A percentile compares a stretch with the other conserved stretches of the same genome.
Evolutionary conservation across 495 filamentous ascomycete species (phyloP).

Genomic region (Aspergillus steynii): DNA sequence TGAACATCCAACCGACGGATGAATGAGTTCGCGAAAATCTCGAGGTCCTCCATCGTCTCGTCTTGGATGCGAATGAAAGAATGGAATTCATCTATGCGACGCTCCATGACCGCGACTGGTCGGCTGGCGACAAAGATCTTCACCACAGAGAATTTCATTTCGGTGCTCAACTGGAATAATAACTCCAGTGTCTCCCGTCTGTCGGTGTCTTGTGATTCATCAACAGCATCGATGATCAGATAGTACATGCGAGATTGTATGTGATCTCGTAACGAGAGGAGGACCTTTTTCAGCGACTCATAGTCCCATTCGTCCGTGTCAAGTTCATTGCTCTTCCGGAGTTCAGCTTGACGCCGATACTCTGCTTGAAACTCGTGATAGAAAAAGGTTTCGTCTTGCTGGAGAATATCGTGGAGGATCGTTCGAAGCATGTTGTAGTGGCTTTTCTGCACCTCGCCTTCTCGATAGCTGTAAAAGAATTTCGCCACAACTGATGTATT

Average conservation of each 20-base stretch:
- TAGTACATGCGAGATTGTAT: background rate
- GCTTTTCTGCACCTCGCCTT: constrained; percentile 11
- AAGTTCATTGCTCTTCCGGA: background rate
- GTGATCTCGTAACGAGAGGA: constrained; percentile 3
- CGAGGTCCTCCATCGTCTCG: constrained; percentile 10
- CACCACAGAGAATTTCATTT: background rate
- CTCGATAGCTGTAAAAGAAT: constrained; percentile 14
- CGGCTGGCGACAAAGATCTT: constrained; percentile 14
- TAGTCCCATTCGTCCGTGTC: constrained; percentile 2
- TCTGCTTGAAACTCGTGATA: constrained; percentile 8
- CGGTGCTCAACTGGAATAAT: background rate
- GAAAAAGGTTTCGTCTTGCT: constrained; percentile 10
- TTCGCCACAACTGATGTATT: constrained; percentile 1
- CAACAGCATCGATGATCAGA: constrained; percentile 11
- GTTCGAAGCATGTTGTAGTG: constrained; percentile 13
- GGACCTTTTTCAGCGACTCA: constrained; percentile 1
- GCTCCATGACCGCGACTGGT: background rate
- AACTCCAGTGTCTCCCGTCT: constrained; percentile 7
- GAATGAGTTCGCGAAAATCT: background rate
- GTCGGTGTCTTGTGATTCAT: constrained; percentile 9
- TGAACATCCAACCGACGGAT: background rate
- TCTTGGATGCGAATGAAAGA: constrained; percentile 6
- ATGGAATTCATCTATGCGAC: background rate
- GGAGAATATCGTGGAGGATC: constrained; percentile 9
- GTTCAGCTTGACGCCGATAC: constrained; percentile 1